Evolutionary conservation across 2,329 filamentous ascomycete species (phyloP), one percentile per base, ranked within the genome.

Genomic region (Aspergillus sp.): DNA sequence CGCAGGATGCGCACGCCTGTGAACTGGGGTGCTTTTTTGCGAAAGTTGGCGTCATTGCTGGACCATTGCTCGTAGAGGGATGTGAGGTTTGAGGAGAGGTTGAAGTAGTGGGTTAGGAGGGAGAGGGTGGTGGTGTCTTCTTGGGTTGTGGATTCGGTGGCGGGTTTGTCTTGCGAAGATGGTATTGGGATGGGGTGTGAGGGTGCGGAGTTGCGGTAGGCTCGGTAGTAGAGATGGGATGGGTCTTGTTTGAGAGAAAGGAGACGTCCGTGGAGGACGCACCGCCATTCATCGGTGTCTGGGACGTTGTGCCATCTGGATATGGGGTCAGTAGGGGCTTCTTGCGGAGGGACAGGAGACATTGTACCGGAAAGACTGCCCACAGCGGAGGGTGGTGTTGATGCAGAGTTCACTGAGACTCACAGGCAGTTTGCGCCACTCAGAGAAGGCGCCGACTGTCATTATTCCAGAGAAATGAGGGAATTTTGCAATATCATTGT

Each of bases 341-440:
- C 17, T 42, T 42, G 24, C 6, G 9, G 26, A 20, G 32, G 20
- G 11, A 20, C 19, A 45, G 32, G 36, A 22, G 57, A 40, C 20
- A 43, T 58, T 59, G 53, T 71, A 84, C 82, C 84, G 76, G 61
- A 99, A 99, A 0, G 93, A 96, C 71, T 99, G 94, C 3, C 94
- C 94, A 69, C 94, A 99, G 56, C 93, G 86, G 32, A 99, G 77
- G 0, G 91, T 96, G 0, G 93, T 99, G 64, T 96, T 90, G 60
- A 99, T 91, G 69, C 90, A 96, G 3, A 99, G 82, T 68, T 99
- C 94, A 3, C 86, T 83, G 32, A 96, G 75, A 55, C 80, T 88
- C 38, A 96, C 77, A 20, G 94, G 91, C 60, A 99, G 76, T 75
- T 89, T 95, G 59, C 84, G 84, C 94, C 94, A 99, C 68, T 90